Evolutionary conservation across 768 basidiomycete species (phyloP).

Genomic region (Psilocybe subaeruginosa): DNA sequence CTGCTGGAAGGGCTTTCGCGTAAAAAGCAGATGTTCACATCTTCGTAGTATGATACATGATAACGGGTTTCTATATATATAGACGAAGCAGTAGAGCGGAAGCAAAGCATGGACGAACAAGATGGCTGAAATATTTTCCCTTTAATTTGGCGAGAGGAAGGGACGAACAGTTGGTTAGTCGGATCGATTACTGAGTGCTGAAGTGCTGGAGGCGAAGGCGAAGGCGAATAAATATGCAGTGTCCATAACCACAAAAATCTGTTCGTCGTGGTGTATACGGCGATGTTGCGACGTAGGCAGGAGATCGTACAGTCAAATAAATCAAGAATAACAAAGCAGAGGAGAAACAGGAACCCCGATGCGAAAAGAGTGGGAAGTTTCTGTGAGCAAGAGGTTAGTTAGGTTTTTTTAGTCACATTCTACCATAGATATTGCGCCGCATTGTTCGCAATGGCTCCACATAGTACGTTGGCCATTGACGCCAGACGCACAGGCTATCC

Average conservation of each 20-base stretch:
- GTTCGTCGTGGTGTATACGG: conserved; percentile 9
- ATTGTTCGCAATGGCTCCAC: conserved; percentile 90
- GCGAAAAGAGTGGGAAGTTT: conserved; percentile 5
- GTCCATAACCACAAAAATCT: conserved; percentile 3
- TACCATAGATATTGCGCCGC: conserved; percentile 89
- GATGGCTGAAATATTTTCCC: conserved; percentile 10
- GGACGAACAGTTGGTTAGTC: neutral
- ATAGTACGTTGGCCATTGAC: conserved; percentile 74
- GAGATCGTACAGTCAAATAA: conserved; percentile 19
- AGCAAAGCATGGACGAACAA: conserved; percentile 15
- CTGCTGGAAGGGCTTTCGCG: neutral
- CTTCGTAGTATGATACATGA: conserved; percentile 20
- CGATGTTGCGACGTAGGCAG: conserved; percentile 15
- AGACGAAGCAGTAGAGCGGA: conserved; percentile 15
- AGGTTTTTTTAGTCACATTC: conserved; percentile 57
- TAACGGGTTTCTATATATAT: conserved; percentile 18
- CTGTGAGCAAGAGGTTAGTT: conserved; percentile 20
- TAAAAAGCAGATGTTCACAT: conserved; percentile 15
- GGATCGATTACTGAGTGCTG: neutral
- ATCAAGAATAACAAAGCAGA: conserved; percentile 25
- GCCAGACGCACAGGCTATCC: conserved; percentile 75
- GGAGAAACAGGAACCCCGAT: conserved; percentile 18
- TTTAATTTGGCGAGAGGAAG: neutral
- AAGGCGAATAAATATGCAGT: conserved; percentile 7
- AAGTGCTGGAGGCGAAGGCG: conserved; percentile 10